These are phyloP conservation scores for Chlorella variabilis DNA, from an alignment of 163 green algal species.

Conservation along the genomic window DNA sequence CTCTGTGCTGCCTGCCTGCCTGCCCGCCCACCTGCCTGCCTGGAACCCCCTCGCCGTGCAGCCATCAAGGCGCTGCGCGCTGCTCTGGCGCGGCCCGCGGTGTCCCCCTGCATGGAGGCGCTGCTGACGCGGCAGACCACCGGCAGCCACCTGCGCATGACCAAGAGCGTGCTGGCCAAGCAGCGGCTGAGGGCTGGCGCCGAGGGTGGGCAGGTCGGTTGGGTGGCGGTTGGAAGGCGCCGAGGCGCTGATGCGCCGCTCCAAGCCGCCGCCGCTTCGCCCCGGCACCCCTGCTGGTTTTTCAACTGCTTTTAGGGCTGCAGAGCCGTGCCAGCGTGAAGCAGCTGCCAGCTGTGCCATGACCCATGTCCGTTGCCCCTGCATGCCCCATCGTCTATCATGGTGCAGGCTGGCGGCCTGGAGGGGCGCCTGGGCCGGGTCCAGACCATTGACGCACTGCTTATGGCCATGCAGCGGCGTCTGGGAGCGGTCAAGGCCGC, in stretches of 20 bases:
- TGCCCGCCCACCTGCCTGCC: too few species aligned
- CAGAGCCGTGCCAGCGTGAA: too few species aligned
- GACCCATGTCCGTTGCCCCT: too few species aligned
- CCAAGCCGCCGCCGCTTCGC: too few species aligned
- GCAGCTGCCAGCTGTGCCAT: too few species aligned
- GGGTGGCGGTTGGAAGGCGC: background rate
- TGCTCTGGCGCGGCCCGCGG: background rate
- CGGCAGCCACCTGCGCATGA: constrained; percentile 8
- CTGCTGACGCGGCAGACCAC: background rate
- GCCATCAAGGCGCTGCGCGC: constrained; percentile 18
- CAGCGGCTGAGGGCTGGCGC: background rate
- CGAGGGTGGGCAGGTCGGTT: background rate
- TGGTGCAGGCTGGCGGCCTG: background rate
- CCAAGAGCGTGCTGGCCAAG: constrained; percentile 5
- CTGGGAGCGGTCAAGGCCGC: constrained; percentile 3
- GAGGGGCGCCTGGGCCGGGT: background rate
- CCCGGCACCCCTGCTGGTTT: too few species aligned
- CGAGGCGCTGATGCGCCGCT: too few species aligned
- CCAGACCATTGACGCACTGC: constrained; percentile 8
- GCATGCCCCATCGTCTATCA: too few species aligned
- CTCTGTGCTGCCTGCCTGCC: background rate
- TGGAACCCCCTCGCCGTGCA: background rate
- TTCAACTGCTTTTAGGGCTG: too few species aligned
- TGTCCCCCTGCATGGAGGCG: background rate
- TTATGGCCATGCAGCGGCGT: constrained; percentile 14